Conservation (phyloP, 2,329 filamentous ascomycete genomes). For the Diplodia corticola region DNA sequence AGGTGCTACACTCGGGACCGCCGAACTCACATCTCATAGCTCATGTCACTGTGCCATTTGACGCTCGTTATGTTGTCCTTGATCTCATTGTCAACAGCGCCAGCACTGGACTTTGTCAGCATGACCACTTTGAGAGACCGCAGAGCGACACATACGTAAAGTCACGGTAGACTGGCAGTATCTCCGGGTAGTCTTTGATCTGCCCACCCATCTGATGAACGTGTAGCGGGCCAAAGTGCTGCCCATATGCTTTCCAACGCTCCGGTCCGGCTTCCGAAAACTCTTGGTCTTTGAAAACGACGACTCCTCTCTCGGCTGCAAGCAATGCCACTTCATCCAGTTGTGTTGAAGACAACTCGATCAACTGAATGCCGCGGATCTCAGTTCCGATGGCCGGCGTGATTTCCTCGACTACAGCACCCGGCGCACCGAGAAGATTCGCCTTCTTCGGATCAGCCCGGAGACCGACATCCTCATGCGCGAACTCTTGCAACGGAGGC, state of each 20-base stretch:
- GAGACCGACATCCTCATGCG: conserved; percentile 39
- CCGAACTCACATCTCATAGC: conserved; percentile 10
- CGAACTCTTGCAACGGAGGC: conserved; percentile 9
- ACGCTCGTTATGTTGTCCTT: conserved; percentile 16
- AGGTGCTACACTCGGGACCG: neutral
- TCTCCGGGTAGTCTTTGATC: conserved; percentile 15
- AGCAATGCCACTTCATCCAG: conserved; percentile 53
- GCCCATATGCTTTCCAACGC: conserved; percentile 46
- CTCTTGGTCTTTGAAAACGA: conserved; percentile 55
- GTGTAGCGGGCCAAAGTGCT: conserved; percentile 41
- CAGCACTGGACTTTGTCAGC: neutral
- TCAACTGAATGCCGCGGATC: conserved; percentile 48
- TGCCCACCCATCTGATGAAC: conserved; percentile 18
- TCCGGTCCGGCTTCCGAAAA: conserved; percentile 48
- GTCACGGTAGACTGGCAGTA: conserved; percentile 12
- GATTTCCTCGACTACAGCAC: conserved; percentile 29
- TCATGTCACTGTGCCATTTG: conserved; percentile 22
- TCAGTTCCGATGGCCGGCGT: conserved; percentile 38
- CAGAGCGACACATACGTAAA: neutral
- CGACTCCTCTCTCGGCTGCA: conserved; percentile 46
- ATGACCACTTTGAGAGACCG: neutral
- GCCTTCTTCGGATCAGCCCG: conserved; percentile 46
- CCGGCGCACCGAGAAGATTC: conserved; percentile 41
- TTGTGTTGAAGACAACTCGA: conserved; percentile 47
- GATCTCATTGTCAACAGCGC: conserved; percentile 18